These are phyloP conservation scores for Nothomitra cinnamomea DNA, from an alignment of 2,329 filamentous ascomycete species.

Conservation along the genomic window DNA sequence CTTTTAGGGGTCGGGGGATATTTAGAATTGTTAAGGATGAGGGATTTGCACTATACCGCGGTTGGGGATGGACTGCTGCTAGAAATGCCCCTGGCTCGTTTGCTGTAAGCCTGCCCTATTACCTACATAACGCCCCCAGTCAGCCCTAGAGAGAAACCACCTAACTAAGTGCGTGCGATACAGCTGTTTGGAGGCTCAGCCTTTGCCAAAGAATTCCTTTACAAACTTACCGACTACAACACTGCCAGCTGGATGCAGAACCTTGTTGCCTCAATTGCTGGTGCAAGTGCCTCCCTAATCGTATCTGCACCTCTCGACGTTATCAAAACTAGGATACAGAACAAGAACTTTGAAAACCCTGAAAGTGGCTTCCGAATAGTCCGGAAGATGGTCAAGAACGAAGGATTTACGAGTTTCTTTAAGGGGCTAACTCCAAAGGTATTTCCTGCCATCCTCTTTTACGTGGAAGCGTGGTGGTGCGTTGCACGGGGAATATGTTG, in stretches of 20 bases:
- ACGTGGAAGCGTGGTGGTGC: neutral
- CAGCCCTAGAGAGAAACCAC: neutral
- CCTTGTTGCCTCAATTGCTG: constrained; percentile 89
- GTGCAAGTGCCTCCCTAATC: constrained; percentile 84
- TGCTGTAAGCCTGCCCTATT: constrained; percentile 43
- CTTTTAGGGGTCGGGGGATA: constrained; percentile 85
- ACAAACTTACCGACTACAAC: constrained; percentile 86
- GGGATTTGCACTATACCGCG: constrained; percentile 87
- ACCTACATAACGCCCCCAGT: neutral
- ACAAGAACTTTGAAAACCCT: constrained; percentile 96
- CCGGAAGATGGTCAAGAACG: constrained; percentile 80
- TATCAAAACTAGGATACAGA: constrained; percentile 97
- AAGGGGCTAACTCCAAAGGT: constrained; percentile 91
- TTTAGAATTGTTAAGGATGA: constrained; percentile 83
- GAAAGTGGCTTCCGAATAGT: constrained; percentile 87
- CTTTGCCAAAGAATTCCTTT: constrained; percentile 94
- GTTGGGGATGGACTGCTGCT: constrained; percentile 94
- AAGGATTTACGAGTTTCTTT: constrained; percentile 80
- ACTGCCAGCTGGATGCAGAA: constrained; percentile 87
- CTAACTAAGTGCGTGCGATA: constrained; percentile 3
- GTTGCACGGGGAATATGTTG: neutral
- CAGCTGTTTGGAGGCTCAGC: constrained; percentile 94
- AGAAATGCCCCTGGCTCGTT: constrained; percentile 95
- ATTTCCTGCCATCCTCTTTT: constrained; percentile 8
- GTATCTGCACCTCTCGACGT: constrained; percentile 95